Conservation (phyloP, 306 rosid species). For the Pueraria montana region DNA sequence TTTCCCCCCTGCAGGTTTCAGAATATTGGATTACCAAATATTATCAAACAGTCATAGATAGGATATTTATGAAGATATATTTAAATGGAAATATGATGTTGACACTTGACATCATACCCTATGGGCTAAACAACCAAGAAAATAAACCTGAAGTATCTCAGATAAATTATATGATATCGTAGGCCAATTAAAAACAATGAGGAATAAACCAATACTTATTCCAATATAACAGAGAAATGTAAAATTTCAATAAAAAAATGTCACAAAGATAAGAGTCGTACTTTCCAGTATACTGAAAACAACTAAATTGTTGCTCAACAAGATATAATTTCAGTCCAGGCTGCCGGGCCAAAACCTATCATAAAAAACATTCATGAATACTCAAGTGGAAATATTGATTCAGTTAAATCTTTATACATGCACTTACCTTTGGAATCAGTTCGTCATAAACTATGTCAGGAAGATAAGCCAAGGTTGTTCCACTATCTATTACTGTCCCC, state of each 20-base stretch:
- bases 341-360: conserved; percentile 75
- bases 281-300: conserved; percentile 72
- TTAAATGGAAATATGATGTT: not conserved
- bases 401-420: conserved; percentile 22
- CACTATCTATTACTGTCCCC: conserved; percentile 94
- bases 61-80: conserved; percentile 21
- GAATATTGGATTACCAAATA: conserved; percentile 25
- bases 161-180: conserved; percentile 19
- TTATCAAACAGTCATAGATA: conserved; percentile 16
- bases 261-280: conserved; percentile 55
- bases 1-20: conserved; percentile 13
- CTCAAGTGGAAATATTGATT: conserved; percentile 40
- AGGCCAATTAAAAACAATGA: conserved; percentile 13
- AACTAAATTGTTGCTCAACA: conserved; percentile 71
- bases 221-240: conserved; percentile 29
- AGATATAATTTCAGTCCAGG: conserved; percentile 66
- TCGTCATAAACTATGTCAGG: conserved; percentile 66
- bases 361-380: conserved; percentile 50
- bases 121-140: conserved; percentile 32
- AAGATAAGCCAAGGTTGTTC: conserved; percentile 94
- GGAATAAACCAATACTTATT: conserved; percentile 29
- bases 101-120: conserved; percentile 8
- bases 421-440: conserved; percentile 66
- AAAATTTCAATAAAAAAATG: conserved; percentile 33
- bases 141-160: conserved; percentile 20